Conservation (phyloP, 768 basidiomycete genomes). For the Russula olivacea region DNA sequence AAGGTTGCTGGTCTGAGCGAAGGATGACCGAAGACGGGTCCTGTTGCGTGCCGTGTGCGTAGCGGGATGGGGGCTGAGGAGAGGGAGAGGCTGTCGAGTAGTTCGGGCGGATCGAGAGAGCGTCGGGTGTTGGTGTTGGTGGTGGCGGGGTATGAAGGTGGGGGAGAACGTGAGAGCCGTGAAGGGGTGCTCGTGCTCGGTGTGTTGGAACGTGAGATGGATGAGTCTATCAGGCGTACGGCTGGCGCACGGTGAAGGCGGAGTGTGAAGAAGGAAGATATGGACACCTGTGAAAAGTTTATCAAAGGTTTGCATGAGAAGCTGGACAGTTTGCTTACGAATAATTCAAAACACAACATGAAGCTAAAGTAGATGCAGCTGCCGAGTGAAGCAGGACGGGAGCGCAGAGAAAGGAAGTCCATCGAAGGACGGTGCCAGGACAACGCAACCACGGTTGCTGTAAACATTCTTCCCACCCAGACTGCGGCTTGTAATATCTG, state of each 20-base stretch:
- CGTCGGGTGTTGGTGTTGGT: constrained; percentile 13
- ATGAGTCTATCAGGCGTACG: constrained; percentile 63
- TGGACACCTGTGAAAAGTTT: constrained; percentile 40
- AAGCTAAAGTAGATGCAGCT: constrained; percentile 44
- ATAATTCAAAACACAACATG: constrained; percentile 46
- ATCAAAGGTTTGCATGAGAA: not conserved
- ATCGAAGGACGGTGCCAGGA: constrained; percentile 38
- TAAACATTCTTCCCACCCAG: constrained; percentile 53
- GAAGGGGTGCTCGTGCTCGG: constrained; percentile 29
- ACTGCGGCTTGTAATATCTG: constrained; percentile 54
- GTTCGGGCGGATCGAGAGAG: constrained; percentile 43
- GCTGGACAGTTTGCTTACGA: constrained; percentile 39
- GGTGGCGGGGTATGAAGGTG: constrained; percentile 19
- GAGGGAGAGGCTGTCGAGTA: constrained; percentile 51
- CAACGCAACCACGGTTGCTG: constrained; percentile 42
- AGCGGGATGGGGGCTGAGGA: constrained; percentile 55
- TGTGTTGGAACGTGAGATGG: constrained; percentile 32
- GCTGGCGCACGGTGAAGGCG: constrained; percentile 63
- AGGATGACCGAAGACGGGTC: constrained; percentile 65
- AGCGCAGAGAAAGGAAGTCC: constrained; percentile 37
- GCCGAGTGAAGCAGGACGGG: constrained; percentile 33
- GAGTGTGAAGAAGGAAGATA: constrained; percentile 48
- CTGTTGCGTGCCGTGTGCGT: constrained; percentile 27
- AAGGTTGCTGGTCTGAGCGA: constrained; percentile 44
- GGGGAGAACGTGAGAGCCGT: constrained; percentile 39